Evolutionary conservation across 495 filamentous ascomycete genomes (phyloP), one percentile per base, ranked within the genome.

Genomic region (Parachaetomium inaequale): DNA sequence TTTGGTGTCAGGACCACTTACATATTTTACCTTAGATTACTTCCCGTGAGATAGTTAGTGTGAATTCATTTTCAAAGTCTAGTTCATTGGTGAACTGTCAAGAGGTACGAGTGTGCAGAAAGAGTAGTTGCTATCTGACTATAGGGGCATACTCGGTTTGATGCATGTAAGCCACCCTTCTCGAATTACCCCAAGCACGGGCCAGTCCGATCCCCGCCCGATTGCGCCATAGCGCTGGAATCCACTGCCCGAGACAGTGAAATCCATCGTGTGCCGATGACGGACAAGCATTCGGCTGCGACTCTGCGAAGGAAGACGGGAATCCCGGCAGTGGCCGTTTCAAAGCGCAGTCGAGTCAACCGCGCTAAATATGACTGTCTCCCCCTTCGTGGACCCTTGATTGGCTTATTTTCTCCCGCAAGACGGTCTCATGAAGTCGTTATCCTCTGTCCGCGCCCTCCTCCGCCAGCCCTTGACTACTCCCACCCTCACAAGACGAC

Each of bases 261-360:
- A 26, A 58, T 17, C 19, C 1, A 56, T 29, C 42, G n/a, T 10
- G n/a, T 58, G 58, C 62, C 62, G 57, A 65, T 65, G 46, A 56
- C 58, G 63, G 63, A 58, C 58, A 32, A 54, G 36, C 58, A 40
- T 40, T 52, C 21, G 46, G 45, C 43, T 51, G 29, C 12, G 7
- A 26, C 43, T 32, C 21, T 57, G 14, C 11, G 25, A 23, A n/a
- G n/a, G 36, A 25, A 7, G 43, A 58, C 28, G 25, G 31, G 34
- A 19, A 32, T 31, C 47, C 47, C 25, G 46, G 58, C 34, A 23
- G 34, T 60, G 36, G 59, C 59, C 43, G 42, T 56, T 10, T 4
- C 51, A 62, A 62, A 62, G 59, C 59, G 49, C 32, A 38, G 32
- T 25, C 32, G 32, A 7, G 15, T 17, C 7, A 46, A 32, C 21